Base-by-base conservation (phyloP, 208 protist species). In the Endotrypanum monterogeii region DNA sequence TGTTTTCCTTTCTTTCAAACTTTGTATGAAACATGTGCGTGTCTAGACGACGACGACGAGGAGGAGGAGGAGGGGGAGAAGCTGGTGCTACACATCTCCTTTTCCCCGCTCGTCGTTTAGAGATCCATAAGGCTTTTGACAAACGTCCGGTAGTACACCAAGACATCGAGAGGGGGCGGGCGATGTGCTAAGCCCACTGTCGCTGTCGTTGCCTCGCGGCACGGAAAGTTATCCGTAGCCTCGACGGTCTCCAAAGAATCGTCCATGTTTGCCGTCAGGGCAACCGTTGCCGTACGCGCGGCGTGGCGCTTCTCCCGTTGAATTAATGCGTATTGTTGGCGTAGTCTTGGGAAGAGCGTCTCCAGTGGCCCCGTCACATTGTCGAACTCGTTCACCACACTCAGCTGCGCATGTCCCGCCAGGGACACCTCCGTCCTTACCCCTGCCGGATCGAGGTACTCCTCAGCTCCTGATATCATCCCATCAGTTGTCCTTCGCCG, bases 121-220 rank as follows among this genome's bases (percentile, higher is more conserved):
- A 94, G 72, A 61, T 89, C 84, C 23, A 60, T 51, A n/a, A 96
- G 83, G 60, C 92, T 93, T 25, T 83, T 79, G 6, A 82, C 83
- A 77, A 91, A 92, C 2, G 67, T 71, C 37, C 78, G 57, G 79
- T 96, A 96, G 71, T 91, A 81, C 61, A 96, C 85, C 14, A 91
- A 51, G 3, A 85, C 81, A 58, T 94, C 92, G 37, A 96, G 79
- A 50, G 91, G 89, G 5, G 91, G 84, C 1, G 83, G 76, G 20
- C 68, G 73, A 51, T 37, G 58, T 8, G 78, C 73, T 30, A 71
- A 20, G 46, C 54, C 76, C 32, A 20, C 37, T 5, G 60, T 32
- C 8, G 52, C 68, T 2, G 68, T 35, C 11, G 68, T 28, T 41
- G 39, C 68, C 52, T 60, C 68, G 16, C 20, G 50, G 56, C 20